Base-by-base conservation (phyloP, 352 stramenopile genomes). In the Phytopythium cucurbitacearum region DNA sequence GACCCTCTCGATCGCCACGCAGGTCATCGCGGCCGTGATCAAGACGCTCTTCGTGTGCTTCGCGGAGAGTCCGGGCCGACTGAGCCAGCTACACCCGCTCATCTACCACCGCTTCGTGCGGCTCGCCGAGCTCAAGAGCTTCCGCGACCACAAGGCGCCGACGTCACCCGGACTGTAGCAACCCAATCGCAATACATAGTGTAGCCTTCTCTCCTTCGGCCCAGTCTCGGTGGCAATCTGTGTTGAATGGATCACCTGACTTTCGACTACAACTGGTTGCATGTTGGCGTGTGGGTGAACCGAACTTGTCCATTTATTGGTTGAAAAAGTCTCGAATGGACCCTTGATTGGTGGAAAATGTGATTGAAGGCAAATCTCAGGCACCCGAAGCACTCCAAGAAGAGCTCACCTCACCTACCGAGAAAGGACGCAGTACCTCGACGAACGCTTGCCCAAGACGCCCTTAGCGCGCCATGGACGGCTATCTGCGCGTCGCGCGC, bases 11-110 rank as follows among this genome's bases (percentile, higher is more conserved):
- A 70, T 90, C 53, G 74, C 80, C 11, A 89, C 76, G 36, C 80
- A 89, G 59, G 71, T 89, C 40, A 71, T 91, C 33, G 67, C 69
- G 10, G 80, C 80, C 0, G 78, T 89, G 16, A 88, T 93, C 57
- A 93, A 94, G 70, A 93, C 85, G 28, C 60, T 94, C 15, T 94
- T 91, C 56, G 80, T 94, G 40, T 94, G 85, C 69, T 94, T 94
- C 51, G 82, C 85, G 3, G 79, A 93, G 65, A 87, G 89, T 53
- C 85, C 85, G 16, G 71, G 60, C 16, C 80, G 80, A 10, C 60
- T 94, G 40, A 92, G 77, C 44, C 80, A 92, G 64, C 64, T 93
- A 21, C 80, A 94, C 52, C 82, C 85, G 47, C 72, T 94, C 33
- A 93, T 94, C 57, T 94, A 94, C 66, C 85, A 94, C 60, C 80